These are phyloP conservation scores for Aegilops speltoides DNA, from an alignment of 176 grass and related monocot species.

Conservation along the genomic window DNA sequence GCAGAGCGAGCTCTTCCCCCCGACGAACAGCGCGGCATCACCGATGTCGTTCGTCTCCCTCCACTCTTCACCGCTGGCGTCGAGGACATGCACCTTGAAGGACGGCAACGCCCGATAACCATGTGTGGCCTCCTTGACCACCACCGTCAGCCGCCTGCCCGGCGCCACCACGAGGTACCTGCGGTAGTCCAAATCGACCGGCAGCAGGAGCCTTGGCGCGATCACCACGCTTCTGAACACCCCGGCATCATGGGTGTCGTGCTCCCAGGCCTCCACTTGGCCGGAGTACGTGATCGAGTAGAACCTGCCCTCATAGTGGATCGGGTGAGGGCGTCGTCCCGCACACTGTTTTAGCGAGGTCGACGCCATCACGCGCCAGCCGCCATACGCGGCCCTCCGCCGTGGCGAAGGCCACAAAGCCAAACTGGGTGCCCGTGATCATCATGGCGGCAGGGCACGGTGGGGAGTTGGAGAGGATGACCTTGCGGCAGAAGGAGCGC, in stretches of 20 bases:
- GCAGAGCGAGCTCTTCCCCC: not conserved
- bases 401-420: not conserved
- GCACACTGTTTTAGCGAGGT: too few species aligned
- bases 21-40: not conserved
- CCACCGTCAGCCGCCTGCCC: not conserved
- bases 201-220: not conserved
- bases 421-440: not conserved
- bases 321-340: not conserved
- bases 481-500: slow-evolving; percentile 23
- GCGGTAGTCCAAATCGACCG: not conserved
- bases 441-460: not conserved
- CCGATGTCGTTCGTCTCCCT: not conserved
- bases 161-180: not conserved
- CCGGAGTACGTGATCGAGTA: not conserved
- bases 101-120: not conserved
- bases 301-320: not conserved
- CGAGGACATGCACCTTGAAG: not conserved
- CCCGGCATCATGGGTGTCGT: not conserved
- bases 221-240: not conserved
- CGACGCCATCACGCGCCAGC: not conserved
- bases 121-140: not conserved
- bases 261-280: not conserved
- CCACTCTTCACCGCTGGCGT: not conserved
- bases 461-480: not conserved
- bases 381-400: not conserved